A percentile compares a stretch with the other conserved stretches of the same genome.
Conservation (phyloP, 345 rosid species). For the Anacardium occidentale region DNA sequence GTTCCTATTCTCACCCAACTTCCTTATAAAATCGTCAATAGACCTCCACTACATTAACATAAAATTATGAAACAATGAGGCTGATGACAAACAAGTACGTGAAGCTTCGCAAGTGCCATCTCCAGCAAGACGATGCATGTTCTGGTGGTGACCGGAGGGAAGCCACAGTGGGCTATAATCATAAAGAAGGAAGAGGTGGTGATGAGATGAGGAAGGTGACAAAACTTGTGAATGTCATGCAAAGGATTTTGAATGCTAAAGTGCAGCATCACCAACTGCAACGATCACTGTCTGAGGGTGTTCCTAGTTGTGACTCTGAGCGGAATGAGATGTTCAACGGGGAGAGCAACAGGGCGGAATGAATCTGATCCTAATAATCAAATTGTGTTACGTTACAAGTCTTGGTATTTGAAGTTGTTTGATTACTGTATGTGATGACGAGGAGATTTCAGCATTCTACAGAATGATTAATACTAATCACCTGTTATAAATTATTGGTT, state of each 20-base stretch:
- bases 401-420: no score
- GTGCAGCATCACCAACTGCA: neutral
- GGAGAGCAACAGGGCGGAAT: no score
- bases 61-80: neutral
- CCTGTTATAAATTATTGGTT: no score
- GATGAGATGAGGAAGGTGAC: neutral
- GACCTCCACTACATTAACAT: neutral
- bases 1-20: neutral
- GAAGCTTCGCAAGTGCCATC: conserved; percentile 20
- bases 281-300: neutral
- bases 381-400: no score
- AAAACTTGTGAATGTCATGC: conserved; percentile 15
- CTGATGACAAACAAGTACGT: conserved; percentile 1
- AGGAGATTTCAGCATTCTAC: no score
- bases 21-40: neutral
- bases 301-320: no score
- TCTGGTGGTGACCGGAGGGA: neutral
- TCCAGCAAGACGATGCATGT: conserved; percentile 12
- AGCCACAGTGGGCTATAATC: no score
- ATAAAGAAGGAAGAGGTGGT: neutral
- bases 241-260: conserved; percentile 4
- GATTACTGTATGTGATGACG: no score
- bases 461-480: no score
- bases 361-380: no score
- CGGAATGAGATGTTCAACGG: no score